Evolutionary conservation across 108 stramenopile species (phyloP).

Genomic region (Fragilaria crotonensis): DNA sequence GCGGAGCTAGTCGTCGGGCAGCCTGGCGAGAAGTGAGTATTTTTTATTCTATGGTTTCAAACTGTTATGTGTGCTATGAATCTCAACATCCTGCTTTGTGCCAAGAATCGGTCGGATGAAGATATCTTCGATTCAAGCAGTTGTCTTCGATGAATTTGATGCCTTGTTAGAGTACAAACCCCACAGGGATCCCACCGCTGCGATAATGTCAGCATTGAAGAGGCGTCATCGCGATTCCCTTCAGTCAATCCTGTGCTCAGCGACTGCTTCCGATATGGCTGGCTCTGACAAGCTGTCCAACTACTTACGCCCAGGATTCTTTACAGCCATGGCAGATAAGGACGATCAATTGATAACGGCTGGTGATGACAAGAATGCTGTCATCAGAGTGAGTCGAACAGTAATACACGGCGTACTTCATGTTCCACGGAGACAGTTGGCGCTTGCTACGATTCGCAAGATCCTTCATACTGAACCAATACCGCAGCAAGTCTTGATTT

Average conservation of each 20-base stretch:
- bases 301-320: conserved; percentile 60
- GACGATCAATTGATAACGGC: conserved; percentile 54
- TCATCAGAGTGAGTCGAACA: conserved; percentile 58
- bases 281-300: conserved; percentile 29
- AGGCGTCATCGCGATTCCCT: conserved; percentile 47
- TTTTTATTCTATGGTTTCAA: too few relatives aligned
- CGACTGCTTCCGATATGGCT: conserved; percentile 78
- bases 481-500: conserved; percentile 83
- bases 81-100: not conserved
- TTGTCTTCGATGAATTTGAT: conserved; percentile 87
- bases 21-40: conserved; percentile 59
- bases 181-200: conserved; percentile 69
- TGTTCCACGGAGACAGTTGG: conserved; percentile 61
- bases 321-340: conserved; percentile 61
- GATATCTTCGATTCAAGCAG: conserved; percentile 39
- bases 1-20: conserved; percentile 77
- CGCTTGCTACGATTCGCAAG: conserved; percentile 67
- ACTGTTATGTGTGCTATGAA: not conserved
- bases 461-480: conserved; percentile 79
- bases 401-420: conserved; percentile 78
- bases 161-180: conserved; percentile 73
- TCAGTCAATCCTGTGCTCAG: conserved; percentile 66
- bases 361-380: conserved; percentile 9
- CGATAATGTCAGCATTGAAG: conserved; percentile 53
- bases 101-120: conserved; percentile 57